Conservation (phyloP, 495 filamentous ascomycete genomes). For the Thozetella sp. region DNA sequence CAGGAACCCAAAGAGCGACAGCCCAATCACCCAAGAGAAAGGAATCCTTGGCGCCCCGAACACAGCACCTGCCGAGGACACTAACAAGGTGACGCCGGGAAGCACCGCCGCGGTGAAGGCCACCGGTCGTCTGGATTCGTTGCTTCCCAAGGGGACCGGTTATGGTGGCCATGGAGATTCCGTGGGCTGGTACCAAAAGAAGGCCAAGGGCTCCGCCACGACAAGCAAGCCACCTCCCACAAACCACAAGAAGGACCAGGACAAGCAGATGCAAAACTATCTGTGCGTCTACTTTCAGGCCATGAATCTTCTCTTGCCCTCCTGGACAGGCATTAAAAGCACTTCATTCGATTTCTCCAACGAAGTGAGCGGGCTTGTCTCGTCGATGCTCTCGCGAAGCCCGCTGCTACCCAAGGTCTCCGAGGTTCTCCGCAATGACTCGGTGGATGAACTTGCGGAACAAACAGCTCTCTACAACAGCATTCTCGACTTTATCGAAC, state of each 20-base stretch:
- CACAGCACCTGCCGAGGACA: too few species aligned
- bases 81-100: not conserved
- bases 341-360: conserved; percentile 12
- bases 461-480: conserved; percentile 13
- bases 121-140: not conserved
- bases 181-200: not conserved
- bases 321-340: not conserved
- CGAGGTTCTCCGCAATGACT: conserved; percentile 24
- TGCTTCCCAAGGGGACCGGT: conserved; percentile 21
- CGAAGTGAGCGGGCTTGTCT: conserved; percentile 11
- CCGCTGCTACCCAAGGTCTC: conserved; percentile 27
- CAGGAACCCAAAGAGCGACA: conserved; percentile 8
- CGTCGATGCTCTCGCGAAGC: conserved; percentile 28
- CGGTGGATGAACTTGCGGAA: conserved; percentile 25
- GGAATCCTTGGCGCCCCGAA: not conserved
- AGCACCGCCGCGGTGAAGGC: not conserved
- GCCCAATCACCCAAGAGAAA: conserved; percentile 3
- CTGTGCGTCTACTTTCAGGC: conserved; percentile 14
- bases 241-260: not conserved
- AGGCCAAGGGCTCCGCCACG: not conserved
- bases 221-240: not conserved
- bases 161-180: conserved; percentile 12
- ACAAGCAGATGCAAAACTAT: not conserved
- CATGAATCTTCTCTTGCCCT: conserved; percentile 13
- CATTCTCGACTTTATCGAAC: conserved; percentile 28